These are phyloP conservation scores for Penicillium sp. DNA, from an alignment of 2,329 filamentous ascomycete species.

Conservation along the genomic window DNA sequence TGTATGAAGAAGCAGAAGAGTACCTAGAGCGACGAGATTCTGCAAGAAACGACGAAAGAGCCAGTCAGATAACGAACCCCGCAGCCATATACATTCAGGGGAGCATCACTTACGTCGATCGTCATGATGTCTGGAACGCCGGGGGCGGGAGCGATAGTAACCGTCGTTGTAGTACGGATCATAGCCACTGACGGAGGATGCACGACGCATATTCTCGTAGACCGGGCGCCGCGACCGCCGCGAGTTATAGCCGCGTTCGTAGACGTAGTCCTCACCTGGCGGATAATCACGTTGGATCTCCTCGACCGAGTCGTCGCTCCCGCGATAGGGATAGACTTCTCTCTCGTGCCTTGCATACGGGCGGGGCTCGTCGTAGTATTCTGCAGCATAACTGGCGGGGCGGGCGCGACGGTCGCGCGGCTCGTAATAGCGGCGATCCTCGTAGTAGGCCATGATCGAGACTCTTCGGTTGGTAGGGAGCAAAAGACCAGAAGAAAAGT, in stretches of 20 bases:
- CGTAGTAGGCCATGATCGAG: constrained; percentile 38
- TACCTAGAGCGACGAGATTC: constrained; percentile 33
- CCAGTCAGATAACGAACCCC: background rate
- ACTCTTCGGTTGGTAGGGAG: constrained; percentile 2
- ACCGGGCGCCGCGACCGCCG: constrained; percentile 24
- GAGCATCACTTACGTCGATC: constrained; percentile 34
- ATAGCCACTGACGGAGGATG: constrained; percentile 37
- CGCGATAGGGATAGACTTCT: constrained; percentile 49
- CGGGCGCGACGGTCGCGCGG: constrained; percentile 34
- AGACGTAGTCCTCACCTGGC: constrained; percentile 56
- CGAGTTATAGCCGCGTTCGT: constrained; percentile 25
- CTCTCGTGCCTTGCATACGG: constrained; percentile 19
- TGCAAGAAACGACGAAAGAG: constrained; percentile 13
- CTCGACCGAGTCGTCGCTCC: constrained; percentile 72
- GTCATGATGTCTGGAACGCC: constrained; percentile 49
- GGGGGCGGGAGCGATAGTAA: constrained; percentile 37
- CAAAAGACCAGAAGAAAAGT: constrained; percentile 8
- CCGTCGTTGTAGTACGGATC: constrained; percentile 36
- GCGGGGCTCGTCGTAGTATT: constrained; percentile 28
- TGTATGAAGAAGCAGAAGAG: constrained; percentile 37
- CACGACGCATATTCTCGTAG: constrained; percentile 37
- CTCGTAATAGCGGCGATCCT: constrained; percentile 31
- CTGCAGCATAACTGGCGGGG: constrained; percentile 28
- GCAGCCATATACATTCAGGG: too few relatives aligned
- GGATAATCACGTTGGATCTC: constrained; percentile 83